These are phyloP conservation scores for Nicotiana rustica DNA, from an alignment of 305 asterid genomes.

Conservation along the genomic window DNA sequence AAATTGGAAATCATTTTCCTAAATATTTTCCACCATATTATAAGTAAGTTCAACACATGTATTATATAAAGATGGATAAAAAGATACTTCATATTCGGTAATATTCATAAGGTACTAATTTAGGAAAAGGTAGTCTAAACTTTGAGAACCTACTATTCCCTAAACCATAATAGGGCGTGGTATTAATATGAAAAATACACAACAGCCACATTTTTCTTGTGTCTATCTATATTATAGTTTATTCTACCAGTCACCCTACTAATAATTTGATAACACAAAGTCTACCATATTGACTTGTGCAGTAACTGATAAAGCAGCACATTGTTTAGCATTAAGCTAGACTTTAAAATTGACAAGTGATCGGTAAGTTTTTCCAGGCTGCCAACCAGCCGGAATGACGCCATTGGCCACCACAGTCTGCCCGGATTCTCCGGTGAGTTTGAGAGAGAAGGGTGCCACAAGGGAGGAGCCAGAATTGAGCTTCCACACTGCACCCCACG, in stretches of 20 bases:
- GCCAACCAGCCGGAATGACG: conserved; percentile 59
- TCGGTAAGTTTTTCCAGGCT: conserved; percentile 46
- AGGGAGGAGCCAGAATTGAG: conserved; percentile 48
- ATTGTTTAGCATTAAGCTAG: not conserved
- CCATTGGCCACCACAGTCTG: conserved; percentile 41
- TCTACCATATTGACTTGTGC: conserved; percentile 21
- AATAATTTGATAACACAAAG: not conserved
- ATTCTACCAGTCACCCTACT: conserved; percentile 4
- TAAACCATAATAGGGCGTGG: conserved; percentile 19
- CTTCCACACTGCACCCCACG: conserved; percentile 86
- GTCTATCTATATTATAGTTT: not conserved
- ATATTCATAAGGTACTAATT: not conserved
- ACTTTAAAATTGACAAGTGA: conserved; percentile 45
- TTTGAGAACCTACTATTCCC: not conserved
- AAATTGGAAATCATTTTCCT: no score
- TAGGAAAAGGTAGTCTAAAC: not conserved
- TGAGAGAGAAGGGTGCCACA: conserved; percentile 62
- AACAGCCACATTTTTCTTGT: conserved; percentile 25
- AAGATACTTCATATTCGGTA: not conserved
- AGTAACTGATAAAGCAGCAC: not conserved
- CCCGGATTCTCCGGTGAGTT: conserved; percentile 46
- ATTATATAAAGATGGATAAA: not conserved
- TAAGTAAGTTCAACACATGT: not conserved
- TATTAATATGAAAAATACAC: conserved; percentile 22
- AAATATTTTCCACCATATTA: not conserved